Evolutionary conservation across 116 monocot species (phyloP).

Genomic region (Dioscorea cayenensis): DNA sequence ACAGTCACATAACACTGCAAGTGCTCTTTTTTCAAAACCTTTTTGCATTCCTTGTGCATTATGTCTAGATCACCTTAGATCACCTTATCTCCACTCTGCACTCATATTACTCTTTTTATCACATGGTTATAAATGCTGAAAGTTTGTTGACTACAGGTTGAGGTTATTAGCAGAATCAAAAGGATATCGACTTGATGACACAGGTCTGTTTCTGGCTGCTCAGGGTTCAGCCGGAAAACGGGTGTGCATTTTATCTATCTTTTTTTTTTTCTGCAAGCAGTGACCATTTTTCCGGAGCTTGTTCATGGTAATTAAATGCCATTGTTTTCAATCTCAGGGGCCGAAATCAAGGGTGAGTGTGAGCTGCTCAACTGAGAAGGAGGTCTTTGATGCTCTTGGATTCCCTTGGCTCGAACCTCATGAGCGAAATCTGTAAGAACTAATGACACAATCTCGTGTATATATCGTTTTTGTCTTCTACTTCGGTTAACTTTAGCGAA

Average conservation of each 20-base stretch:
- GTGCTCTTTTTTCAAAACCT: background rate
- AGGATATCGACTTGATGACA: slow-evolving; percentile 93
- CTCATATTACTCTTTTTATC: background rate
- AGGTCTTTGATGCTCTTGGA: slow-evolving; percentile 86
- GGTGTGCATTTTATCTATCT: slow-evolving; percentile 25
- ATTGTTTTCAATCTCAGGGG: slow-evolving; percentile 31
- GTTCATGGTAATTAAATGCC: background rate
- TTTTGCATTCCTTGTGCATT: background rate
- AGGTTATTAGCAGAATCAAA: slow-evolving; percentile 91
- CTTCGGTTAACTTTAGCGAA: too few relatives aligned
- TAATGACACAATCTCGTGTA: too few relatives aligned
- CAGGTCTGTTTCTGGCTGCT: slow-evolving; percentile 75
- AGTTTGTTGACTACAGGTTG: slow-evolving; percentile 39
- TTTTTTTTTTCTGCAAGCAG: background rate
- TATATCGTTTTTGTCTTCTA: too few relatives aligned
- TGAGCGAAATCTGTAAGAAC: slow-evolving; percentile 76
- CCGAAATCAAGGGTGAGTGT: slow-evolving; percentile 46
- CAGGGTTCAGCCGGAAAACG: slow-evolving; percentile 44
- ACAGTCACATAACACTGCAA: too few relatives aligned
- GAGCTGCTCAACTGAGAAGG: slow-evolving; percentile 62
- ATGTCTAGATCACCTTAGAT: background rate
- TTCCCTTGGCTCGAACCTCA: slow-evolving; percentile 93
- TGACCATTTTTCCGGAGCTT: background rate
- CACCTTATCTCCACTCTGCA: background rate
- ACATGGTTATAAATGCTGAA: slow-evolving; percentile 21